Conservation (phyloP, 83 land plant genomes). For the Diphasiastrum complanatum region DNA sequence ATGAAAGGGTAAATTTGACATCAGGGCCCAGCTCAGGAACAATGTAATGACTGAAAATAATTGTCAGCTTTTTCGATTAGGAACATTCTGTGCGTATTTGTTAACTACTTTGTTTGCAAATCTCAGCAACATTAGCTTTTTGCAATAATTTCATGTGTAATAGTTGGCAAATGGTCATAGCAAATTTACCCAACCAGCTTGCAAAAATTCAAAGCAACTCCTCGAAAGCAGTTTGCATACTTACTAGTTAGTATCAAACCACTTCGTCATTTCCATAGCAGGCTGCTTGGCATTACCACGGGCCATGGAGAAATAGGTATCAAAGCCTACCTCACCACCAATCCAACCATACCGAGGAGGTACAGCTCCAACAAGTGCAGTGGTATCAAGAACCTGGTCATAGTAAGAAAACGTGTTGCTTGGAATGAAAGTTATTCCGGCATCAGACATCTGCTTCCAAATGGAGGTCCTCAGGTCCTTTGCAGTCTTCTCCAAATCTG, state of each 20-base stretch:
- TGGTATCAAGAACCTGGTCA: constrained; percentile 15
- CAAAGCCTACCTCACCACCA: constrained; percentile 12
- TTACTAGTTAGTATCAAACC: constrained; percentile 18
- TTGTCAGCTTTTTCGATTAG: too few relatives aligned
- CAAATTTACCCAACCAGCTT: too few relatives aligned
- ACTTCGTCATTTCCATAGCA: constrained; percentile 17
- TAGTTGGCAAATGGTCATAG: too few relatives aligned
- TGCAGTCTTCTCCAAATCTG: constrained; percentile 12
- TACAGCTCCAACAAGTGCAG: constrained; percentile 14
- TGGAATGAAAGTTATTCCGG: constrained; percentile 9
- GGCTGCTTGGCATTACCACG: constrained; percentile 17
- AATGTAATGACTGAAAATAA: constrained; percentile 67
- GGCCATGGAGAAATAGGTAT: constrained; percentile 15
- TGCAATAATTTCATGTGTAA: too few relatives aligned
- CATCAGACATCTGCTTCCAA: constrained; percentile 17
- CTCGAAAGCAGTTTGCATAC: too few relatives aligned
- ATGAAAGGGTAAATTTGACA: constrained; percentile 46
- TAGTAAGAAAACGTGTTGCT: constrained; percentile 17
- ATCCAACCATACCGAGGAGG: constrained; percentile 15
- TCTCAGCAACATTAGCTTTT: too few relatives aligned
- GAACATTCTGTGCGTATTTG: too few relatives aligned
- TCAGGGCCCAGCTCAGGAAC: constrained; percentile 74
- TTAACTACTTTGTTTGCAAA: too few relatives aligned
- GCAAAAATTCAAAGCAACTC: too few relatives aligned
- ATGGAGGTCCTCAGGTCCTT: constrained; percentile 13